Conservation (phyloP, 1,139 yeast genomes). For the Candida pseudoviswanathii region DNA sequence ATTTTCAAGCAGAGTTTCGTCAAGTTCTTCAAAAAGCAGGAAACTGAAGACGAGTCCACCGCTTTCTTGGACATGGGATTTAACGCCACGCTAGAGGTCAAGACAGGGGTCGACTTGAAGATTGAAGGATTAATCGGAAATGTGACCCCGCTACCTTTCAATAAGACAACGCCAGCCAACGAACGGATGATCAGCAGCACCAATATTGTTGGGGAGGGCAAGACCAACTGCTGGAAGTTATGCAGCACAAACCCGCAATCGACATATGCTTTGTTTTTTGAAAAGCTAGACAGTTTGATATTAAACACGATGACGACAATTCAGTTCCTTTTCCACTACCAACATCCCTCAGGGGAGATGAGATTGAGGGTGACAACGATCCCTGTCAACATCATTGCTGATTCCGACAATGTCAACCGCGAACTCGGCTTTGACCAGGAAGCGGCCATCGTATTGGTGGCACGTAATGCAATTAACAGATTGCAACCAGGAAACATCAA, state of each 20-base stretch:
- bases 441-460: conserved; percentile 65
- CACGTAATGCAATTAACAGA: conserved; percentile 54
- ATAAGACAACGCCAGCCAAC: conserved; percentile 22
- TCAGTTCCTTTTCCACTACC: conserved; percentile 79
- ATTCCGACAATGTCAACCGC: conserved; percentile 42
- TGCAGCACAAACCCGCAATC: conserved; percentile 59
- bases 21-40: conserved; percentile 46
- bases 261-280: conserved; percentile 60
- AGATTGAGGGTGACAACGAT: conserved; percentile 54
- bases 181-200: conserved; percentile 29
- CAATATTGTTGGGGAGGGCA: conserved; percentile 50
- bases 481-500: conserved; percentile 29
- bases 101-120: conserved; percentile 49
- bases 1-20: conserved; percentile 66
- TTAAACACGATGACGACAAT: conserved; percentile 38
- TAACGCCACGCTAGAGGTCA: conserved; percentile 61
- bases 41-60: conserved; percentile 24
- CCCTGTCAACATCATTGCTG: conserved; percentile 42
- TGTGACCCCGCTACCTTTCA: conserved; percentile 45
- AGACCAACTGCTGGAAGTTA: conserved; percentile 63
- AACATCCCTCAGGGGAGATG: conserved; percentile 52
- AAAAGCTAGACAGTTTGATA: conserved; percentile 42
- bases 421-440: conserved; percentile 65
- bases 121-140: conserved; percentile 63
- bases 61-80: conserved; percentile 50